Conservation (phyloP, 2,329 filamentous ascomycete species). For the Catunica adiposa region DNA sequence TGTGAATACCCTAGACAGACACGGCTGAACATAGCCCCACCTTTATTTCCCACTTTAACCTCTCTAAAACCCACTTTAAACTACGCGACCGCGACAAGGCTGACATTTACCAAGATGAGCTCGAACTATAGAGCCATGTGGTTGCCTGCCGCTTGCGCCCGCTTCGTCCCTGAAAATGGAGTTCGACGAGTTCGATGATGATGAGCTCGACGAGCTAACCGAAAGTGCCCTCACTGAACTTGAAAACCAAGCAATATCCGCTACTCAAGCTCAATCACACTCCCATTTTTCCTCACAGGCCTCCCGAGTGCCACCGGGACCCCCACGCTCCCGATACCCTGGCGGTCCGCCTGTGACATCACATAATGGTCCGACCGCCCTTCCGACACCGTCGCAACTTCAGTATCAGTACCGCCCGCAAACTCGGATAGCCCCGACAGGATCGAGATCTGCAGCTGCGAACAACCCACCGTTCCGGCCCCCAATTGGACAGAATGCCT, state of each 20-base stretch:
- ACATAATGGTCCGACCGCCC: conserved; percentile 8
- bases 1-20: too few relatives aligned
- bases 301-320: background rate
- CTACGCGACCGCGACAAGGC: conserved; percentile 1
- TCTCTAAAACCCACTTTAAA: background rate
- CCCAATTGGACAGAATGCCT: background rate
- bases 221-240: conserved; percentile 42
- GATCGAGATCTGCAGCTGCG: conserved; percentile 14
- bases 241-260: conserved; percentile 45
- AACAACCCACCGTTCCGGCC: background rate
- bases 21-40: too few relatives aligned
- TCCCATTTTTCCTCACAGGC: background rate
- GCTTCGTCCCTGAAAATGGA: conserved; percentile 4
- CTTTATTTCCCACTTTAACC: background rate
- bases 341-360: background rate
- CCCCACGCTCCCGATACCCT: background rate
- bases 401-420: background rate
- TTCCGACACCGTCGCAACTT: background rate
- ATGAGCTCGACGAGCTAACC: conserved; percentile 45
- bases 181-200: conserved; percentile 26
- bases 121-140: too few relatives aligned
- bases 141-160: too few relatives aligned
- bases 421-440: background rate
- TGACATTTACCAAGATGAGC: background rate
- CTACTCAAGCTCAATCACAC: conserved; percentile 31